Percentiles rank a stretch among this genome's conserved stretches.
Conservation (phyloP, 208 protist species). For the Wallacemonas sp. region DNA sequence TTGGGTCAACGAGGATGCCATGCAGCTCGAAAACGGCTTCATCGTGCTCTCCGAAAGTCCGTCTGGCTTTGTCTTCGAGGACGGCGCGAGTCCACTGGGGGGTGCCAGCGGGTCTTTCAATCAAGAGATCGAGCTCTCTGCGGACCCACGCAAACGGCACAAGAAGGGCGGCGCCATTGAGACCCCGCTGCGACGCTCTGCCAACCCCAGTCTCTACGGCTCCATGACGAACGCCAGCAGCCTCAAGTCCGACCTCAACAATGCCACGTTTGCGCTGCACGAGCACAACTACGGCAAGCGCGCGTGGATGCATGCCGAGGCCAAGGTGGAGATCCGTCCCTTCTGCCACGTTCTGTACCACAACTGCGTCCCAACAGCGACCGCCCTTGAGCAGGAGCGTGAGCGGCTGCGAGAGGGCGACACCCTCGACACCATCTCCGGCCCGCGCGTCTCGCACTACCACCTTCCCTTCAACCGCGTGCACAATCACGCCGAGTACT, state of each 20-base stretch:
- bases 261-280: conserved; percentile 2
- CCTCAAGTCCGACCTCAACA: neutral
- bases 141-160: conserved; percentile 12
- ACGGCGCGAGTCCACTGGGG: conserved; percentile 1
- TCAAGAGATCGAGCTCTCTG: conserved; percentile 3
- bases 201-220: neutral
- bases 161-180: neutral
- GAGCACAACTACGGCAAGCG: conserved; percentile 28
- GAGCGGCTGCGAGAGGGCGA: neutral
- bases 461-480: conserved; percentile 35
- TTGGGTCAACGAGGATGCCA: conserved; percentile 8
- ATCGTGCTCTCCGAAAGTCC: conserved; percentile 22
- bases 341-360: conserved; percentile 58
- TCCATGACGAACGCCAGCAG: neutral
- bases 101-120: neutral
- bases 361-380: conserved; percentile 17
- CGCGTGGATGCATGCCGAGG: conserved; percentile 33
- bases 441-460: conserved; percentile 25
- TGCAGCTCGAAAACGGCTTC: conserved; percentile 38
- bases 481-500: conserved; percentile 37
- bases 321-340: conserved; percentile 31
- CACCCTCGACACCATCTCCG: neutral
- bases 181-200: neutral
- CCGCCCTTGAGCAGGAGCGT: conserved; percentile 8
- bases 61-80: conserved; percentile 2